phyloP scores from a whole-genome alignment of 805 yeast genomes.

The Kuraishia floccosa region DNA sequence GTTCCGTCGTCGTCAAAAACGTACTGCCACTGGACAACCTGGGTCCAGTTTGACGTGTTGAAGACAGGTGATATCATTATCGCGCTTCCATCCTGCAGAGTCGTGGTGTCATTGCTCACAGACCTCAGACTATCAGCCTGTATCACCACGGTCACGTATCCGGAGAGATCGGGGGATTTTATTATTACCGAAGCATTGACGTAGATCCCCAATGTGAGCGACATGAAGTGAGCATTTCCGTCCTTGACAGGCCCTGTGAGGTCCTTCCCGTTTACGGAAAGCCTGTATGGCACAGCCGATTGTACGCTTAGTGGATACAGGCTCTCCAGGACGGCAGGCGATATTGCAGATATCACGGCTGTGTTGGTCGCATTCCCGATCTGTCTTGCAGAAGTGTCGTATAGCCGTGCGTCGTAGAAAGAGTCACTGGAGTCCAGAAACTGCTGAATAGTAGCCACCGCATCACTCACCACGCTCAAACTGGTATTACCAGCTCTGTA shows the following conservation, averaged over 20 bases:
- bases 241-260: conserved; percentile 58
- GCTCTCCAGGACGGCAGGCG: conserved; percentile 19
- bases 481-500: conserved; percentile 69
- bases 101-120: conserved; percentile 28
- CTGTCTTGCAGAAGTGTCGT: conserved; percentile 43
- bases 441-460: conserved; percentile 40
- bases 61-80: conserved; percentile 13
- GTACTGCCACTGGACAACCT: conserved; percentile 23
- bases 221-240: conserved; percentile 40
- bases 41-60: conserved; percentile 11
- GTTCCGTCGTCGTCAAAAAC: conserved; percentile 16
- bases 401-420: conserved; percentile 54
- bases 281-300: conserved; percentile 28
- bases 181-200: conserved; percentile 62
- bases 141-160: conserved; percentile 55
- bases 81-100: conserved; percentile 21
- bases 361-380: conserved; percentile 32
- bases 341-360: conserved; percentile 12
- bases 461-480: conserved; percentile 29
- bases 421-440: conserved; percentile 53
- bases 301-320: conserved; percentile 40
- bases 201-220: conserved; percentile 68
- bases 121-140: conserved; percentile 28
- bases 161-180: conserved; percentile 47
- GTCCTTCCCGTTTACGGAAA: conserved; percentile 31